Percentiles rank a stretch among this genome's conserved stretches.
Conservation (phyloP, 2,329 filamentous ascomycete genomes). For the Cordyceps cicadae region DNA sequence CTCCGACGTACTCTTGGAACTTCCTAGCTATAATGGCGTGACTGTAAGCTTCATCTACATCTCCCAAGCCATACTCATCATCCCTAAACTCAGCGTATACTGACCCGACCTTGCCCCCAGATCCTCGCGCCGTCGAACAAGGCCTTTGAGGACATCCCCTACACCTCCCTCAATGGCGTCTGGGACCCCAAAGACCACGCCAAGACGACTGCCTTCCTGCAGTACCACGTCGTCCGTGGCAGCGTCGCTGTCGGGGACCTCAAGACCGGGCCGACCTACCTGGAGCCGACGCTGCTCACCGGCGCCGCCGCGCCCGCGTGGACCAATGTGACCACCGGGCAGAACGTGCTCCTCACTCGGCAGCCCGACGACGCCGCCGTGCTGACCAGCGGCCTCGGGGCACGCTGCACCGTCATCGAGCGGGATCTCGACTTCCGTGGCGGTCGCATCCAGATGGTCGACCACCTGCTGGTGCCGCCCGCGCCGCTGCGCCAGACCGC, state of each 20-base stretch:
- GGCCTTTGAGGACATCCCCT: constrained; percentile 48
- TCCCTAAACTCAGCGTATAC: too few relatives aligned
- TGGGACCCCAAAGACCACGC: constrained; percentile 35
- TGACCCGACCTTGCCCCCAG: constrained; percentile 12
- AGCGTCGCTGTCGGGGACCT: constrained; percentile 35
- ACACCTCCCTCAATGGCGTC: constrained; percentile 40
- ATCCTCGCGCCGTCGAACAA: constrained; percentile 51
- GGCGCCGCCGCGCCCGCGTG: constrained; percentile 23
- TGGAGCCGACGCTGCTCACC: constrained; percentile 36
- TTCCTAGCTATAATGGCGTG: constrained; percentile 35
- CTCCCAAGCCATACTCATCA: neutral
- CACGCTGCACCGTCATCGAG: constrained; percentile 32
- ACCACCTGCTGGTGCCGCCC: constrained; percentile 43
- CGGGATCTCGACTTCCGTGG: constrained; percentile 39
- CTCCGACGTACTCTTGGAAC: constrained; percentile 34
- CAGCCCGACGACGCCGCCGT: constrained; percentile 34
- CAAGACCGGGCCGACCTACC: constrained; percentile 27
- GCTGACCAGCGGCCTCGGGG: constrained; percentile 42
- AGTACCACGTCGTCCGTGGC: constrained; percentile 54
- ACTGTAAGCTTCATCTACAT: constrained; percentile 27
- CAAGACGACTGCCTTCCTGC: constrained; percentile 42
- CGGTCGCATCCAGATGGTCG: constrained; percentile 44
- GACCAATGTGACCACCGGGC: constrained; percentile 42
- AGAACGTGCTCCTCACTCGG: constrained; percentile 38
- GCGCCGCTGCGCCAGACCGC: constrained; percentile 39